Evolutionary conservation across 2,329 filamentous ascomycete species (phyloP).

Genomic region (Hyphodiscus sp.): DNA sequence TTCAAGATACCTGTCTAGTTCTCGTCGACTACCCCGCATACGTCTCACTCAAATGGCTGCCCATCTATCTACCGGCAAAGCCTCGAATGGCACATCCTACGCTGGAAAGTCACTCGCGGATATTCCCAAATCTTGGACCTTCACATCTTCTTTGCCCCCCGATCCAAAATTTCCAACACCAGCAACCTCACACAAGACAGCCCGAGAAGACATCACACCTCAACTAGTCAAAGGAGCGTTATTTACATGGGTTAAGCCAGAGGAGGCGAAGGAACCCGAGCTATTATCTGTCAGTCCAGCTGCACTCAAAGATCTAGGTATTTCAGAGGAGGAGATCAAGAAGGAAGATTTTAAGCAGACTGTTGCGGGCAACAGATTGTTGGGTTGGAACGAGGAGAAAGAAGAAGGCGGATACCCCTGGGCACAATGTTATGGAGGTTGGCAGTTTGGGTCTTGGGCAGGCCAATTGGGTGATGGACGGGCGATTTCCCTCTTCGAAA

Average conservation of each 20-base stretch:
- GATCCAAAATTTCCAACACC: slow-evolving; percentile 78
- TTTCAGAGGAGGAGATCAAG: slow-evolving; percentile 60
- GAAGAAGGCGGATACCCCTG: slow-evolving; percentile 78
- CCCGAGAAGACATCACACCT: slow-evolving; percentile 69
- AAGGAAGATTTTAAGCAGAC: slow-evolving; percentile 70
- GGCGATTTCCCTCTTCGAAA: slow-evolving; percentile 90
- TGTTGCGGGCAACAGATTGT: slow-evolving; percentile 75
- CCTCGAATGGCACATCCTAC: slow-evolving; percentile 14
- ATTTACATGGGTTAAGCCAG: slow-evolving; percentile 87
- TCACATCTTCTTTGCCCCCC: slow-evolving; percentile 62
- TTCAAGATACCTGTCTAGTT: slow-evolving; percentile 21
- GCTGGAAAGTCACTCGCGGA: slow-evolving; percentile 38
- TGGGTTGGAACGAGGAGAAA: slow-evolving; percentile 67
- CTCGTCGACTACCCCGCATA: slow-evolving; percentile 25
- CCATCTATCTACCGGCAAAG: slow-evolving; percentile 31
- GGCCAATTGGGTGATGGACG: slow-evolving; percentile 92
- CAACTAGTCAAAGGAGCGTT: slow-evolving; percentile 78
- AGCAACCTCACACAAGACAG: slow-evolving; percentile 70
- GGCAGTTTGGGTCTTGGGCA: slow-evolving; percentile 79
- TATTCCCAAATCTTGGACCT: slow-evolving; percentile 59
- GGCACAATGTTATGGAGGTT: slow-evolving; percentile 96
- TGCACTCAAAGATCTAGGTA: slow-evolving; percentile 75
- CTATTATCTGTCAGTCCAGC: slow-evolving; percentile 73
- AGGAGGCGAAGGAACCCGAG: slow-evolving; percentile 64
- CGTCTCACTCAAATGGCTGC: slow-evolving; percentile 40